Evolutionary conservation across 2,329 filamentous ascomycete genomes (phyloP), one percentile per base, ranked within the genome.

Genomic region (Cladophialophora psammophila): DNA sequence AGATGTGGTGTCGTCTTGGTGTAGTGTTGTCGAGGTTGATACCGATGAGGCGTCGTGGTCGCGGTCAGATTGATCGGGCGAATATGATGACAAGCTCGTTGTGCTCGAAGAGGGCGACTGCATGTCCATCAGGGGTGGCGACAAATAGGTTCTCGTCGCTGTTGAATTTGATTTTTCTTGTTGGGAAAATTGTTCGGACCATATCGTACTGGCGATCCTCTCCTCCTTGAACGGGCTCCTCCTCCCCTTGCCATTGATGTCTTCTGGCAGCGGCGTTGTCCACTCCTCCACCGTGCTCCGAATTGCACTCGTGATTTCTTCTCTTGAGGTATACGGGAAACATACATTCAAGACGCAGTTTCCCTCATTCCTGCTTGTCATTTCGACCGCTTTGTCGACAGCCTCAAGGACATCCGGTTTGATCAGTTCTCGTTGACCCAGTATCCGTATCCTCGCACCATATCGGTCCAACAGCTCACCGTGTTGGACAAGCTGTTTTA

Each of bases 321-420:
- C 93, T 71, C 95, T 87, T 4, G 94, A 96, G 0, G 95, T 98
- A 76, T 99, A 99, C 0, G 95, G 95, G 75, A 98, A 98, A 82
- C 95, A 99, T 70, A 99, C 93, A 77, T 99, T 99, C 60, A 99
- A 83, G 35, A 91, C 85, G 50, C 88, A 87, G 67, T 90, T 89
- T 69, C 90, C 91, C 6, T 61, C 18, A 78, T 99, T 98, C 74
- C 92, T 85, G 76, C 90, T 92, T 26, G 95, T 99, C 83, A 95
- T 87, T 45, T 93, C 88, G 35, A 94, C 91, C 6, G 94, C 94
- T 72, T 87, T 89, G 75, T 97, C 92, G 52, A 98, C 91, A 2
- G 94, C 93, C 73, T 93, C 90, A 60, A 96, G 82, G 20, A 99
- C 94, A 74, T 99, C 95, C 35, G 89, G 88, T 70, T 92, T 91